Evolutionary conservation across 2,329 filamentous ascomycete species (phyloP).

Genomic region (Apiospora saccharicola): DNA sequence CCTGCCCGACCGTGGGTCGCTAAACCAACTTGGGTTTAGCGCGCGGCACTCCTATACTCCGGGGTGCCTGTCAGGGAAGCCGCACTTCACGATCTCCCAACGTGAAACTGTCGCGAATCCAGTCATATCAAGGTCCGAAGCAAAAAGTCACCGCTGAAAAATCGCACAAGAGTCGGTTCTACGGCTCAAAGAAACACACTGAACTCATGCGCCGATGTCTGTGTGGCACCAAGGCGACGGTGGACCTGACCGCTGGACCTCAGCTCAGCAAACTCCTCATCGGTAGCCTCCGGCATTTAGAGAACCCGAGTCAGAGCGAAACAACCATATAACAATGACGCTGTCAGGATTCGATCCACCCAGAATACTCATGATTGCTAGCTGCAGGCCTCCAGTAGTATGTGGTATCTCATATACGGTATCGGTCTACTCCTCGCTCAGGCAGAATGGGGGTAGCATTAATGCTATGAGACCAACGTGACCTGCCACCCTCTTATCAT

Average conservation of each 20-base stretch:
- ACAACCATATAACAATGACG: no score
- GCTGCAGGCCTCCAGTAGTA: no score
- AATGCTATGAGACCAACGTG: no score
- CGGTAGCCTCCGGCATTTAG: neutral
- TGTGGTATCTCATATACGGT: no score
- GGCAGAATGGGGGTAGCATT: no score
- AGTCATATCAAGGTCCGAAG: neutral
- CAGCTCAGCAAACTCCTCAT: no score
- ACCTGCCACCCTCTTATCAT: no score
- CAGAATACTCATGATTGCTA: no score
- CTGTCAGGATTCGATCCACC: no score
- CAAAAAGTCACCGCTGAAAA: neutral
- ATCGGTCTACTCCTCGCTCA: no score
- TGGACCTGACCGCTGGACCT: neutral
- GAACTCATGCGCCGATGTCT: neutral
- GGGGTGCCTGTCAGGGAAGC: neutral
- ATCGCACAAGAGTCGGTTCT: neutral
- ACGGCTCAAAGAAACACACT: neutral
- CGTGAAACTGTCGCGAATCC: conserved; percentile 2
- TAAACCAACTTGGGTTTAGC: neutral
- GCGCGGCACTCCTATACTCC: neutral
- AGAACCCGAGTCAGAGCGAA: neutral
- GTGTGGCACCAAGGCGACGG: neutral
- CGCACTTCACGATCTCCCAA: neutral
- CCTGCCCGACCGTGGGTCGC: neutral